These are phyloP conservation scores for Phenoliferia sp. DNA, from an alignment of 1,284 basidiomycete genomes.

Conservation along the genomic window DNA sequence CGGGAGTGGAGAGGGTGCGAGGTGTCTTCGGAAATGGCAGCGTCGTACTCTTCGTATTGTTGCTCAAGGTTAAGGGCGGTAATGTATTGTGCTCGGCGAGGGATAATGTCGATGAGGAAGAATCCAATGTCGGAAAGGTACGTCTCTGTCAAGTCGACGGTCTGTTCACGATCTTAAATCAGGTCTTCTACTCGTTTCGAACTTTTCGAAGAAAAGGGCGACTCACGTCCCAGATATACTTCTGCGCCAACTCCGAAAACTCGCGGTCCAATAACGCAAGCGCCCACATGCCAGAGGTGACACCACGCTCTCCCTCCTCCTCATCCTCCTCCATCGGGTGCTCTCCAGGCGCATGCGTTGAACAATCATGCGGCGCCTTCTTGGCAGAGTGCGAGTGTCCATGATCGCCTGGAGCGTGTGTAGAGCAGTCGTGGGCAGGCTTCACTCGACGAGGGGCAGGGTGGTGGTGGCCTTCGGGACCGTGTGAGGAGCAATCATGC, in stretches of 20 bases:
- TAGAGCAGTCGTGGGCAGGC: background rate
- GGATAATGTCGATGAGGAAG: conserved; percentile 14
- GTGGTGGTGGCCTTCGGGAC: background rate
- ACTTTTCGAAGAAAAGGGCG: background rate
- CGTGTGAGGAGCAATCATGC: background rate
- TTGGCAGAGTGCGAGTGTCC: background rate
- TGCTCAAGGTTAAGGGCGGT: conserved; percentile 14
- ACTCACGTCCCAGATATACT: conserved; percentile 19
- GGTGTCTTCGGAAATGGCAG: background rate
- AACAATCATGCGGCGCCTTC: background rate
- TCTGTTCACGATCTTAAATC: conserved; percentile 4
- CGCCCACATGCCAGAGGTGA: background rate
- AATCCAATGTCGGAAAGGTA: conserved; percentile 4
- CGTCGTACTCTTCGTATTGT: background rate
- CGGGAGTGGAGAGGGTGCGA: background rate
- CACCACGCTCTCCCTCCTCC: background rate
- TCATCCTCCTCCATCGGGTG: background rate
- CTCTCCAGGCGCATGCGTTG: background rate
- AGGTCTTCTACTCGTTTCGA: too few species aligned
- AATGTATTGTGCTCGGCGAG: conserved; percentile 11
- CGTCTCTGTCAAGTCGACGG: conserved; percentile 14
- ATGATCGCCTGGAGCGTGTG: background rate
- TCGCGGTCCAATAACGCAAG: conserved; percentile 20
- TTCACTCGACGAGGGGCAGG: too few species aligned
- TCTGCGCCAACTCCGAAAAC: conserved; percentile 14